phyloP scores from a whole-genome alignment of 108 stramenopile species.

The Stephanodiscus triporus region DNA sequence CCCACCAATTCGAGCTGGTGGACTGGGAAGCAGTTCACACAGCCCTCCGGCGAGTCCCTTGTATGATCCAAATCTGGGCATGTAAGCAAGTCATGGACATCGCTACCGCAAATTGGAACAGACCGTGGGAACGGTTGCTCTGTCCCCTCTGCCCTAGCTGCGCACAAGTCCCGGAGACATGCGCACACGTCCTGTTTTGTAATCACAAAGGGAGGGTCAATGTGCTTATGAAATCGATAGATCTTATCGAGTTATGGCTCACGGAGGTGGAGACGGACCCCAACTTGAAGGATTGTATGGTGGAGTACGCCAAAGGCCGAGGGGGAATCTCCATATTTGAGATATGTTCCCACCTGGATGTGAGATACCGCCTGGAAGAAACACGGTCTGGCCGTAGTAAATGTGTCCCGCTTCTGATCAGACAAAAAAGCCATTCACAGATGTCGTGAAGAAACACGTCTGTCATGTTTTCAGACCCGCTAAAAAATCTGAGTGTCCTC shows the following conservation, averaged over 20 bases:
- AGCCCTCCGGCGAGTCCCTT: background rate
- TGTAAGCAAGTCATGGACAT: constrained; percentile 6
- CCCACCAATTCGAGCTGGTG: background rate
- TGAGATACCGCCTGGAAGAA: too few relatives aligned
- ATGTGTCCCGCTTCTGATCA: too few relatives aligned
- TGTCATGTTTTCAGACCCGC: too few relatives aligned
- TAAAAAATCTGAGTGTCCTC: too few relatives aligned
- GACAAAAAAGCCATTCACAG: too few relatives aligned
- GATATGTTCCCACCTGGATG: too few relatives aligned
- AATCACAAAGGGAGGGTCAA: constrained; percentile 2
- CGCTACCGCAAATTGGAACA: constrained; percentile 2
- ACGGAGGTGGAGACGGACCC: too few relatives aligned
- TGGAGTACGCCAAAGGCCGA: too few relatives aligned
- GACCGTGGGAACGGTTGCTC: background rate
- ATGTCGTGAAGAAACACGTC: too few relatives aligned
- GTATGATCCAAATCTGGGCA: constrained; percentile 18
- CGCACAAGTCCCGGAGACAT: background rate
- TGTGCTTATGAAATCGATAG: background rate
- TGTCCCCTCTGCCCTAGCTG: constrained; percentile 1
- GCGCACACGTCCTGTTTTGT: constrained; percentile 1
- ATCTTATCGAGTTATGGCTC: constrained; percentile 5
- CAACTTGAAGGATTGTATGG: too few relatives aligned
- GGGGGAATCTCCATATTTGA: too few relatives aligned
- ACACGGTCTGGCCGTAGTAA: too few relatives aligned
- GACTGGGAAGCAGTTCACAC: background rate